These are phyloP conservation scores for Malassezia furfur DNA, from an alignment of 1,284 basidiomycete species.

Conservation along the genomic window DNA sequence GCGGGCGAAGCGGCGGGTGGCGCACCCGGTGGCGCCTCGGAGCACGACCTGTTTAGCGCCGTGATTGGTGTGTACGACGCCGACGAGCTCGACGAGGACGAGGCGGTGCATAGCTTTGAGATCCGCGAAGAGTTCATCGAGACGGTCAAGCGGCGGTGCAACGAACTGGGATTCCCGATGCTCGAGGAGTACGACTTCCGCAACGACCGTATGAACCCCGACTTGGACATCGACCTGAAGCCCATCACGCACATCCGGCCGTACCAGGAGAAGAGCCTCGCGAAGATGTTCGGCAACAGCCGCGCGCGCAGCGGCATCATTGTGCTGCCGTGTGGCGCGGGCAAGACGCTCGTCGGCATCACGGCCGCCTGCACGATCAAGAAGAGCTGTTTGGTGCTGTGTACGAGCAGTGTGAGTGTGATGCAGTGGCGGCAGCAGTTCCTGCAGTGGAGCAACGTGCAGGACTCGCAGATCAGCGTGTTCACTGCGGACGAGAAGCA, in stretches of 20 bases:
- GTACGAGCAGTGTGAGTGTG: conserved; percentile 51
- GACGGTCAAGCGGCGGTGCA: conserved; percentile 45
- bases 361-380: conserved; percentile 98
- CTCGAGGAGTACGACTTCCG: conserved; percentile 48
- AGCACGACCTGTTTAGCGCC: conserved; percentile 44
- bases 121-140: conserved; percentile 44
- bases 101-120: conserved; percentile 46
- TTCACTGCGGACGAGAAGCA: conserved; percentile 47
- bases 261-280: conserved; percentile 47
- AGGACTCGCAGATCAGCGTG: conserved; percentile 46
- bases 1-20: neutral
- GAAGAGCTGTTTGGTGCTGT: conserved; percentile 95
- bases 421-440: conserved; percentile 48
- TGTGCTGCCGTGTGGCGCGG: conserved; percentile 93
- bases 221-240: conserved; percentile 46
- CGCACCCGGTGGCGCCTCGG: conserved; percentile 15
- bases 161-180: conserved; percentile 47
- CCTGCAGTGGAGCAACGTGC: conserved; percentile 47
- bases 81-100: conserved; percentile 45
- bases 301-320: conserved; percentile 74
- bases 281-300: conserved; percentile 48
- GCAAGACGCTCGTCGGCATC: conserved; percentile 96
- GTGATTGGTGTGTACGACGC: conserved; percentile 47
- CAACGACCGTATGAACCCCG: conserved; percentile 44
- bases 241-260: conserved; percentile 47